Evolutionary conservation across 108 stramenopile genomes (phyloP), one percentile per base, ranked within the genome.

Genomic region (Nitzschia palea): DNA sequence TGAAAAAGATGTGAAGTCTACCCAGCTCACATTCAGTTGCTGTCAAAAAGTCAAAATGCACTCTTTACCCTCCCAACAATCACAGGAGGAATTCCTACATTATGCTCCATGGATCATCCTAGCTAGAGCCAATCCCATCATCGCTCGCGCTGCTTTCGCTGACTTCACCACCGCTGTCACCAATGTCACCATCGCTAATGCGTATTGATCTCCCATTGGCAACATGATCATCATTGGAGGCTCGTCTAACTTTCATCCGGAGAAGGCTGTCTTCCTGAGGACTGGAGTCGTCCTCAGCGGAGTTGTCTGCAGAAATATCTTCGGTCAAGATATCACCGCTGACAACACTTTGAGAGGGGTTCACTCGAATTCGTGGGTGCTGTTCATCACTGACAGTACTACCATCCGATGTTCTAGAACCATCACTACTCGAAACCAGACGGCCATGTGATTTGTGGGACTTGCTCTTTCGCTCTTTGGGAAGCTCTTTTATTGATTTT

Each of bases 271-370:
- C 31, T 54, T 45, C 44, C n/a, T 54, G 25, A 20, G 28, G 25
- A 6, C 52, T 47, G 4, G 65, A 54, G 4, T 50, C 63, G 31
- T 54, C 65, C 12, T 45, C 42, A 35, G 65, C 44, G 4, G 47
- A 48, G 47, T 48, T 48, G 15, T 48, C 47, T 20, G 65, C 44
- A 10, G 47, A 48, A 20, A 20, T 48, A 4, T 48, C 47, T 20
- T 48, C 47, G 17, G 47, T 48, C 32, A 20, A 54, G 52, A 20
- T 22, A 35, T 52, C 42, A 28, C 28, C 54, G 33, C 65, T 54
- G 52, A 54, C 36, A 20, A 66, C 65, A 23, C 65, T 66, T 54
- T 66, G 65, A n/a, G 25, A 12, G 6, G 65, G 65, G 15, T 66
- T 54, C 6, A 33, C 42, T 25, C 50, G 31, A 5, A 66, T 52